Evolutionary conservation across 805 yeast genomes (phyloP).

Genomic region (Lachancea dasiensis): DNA sequence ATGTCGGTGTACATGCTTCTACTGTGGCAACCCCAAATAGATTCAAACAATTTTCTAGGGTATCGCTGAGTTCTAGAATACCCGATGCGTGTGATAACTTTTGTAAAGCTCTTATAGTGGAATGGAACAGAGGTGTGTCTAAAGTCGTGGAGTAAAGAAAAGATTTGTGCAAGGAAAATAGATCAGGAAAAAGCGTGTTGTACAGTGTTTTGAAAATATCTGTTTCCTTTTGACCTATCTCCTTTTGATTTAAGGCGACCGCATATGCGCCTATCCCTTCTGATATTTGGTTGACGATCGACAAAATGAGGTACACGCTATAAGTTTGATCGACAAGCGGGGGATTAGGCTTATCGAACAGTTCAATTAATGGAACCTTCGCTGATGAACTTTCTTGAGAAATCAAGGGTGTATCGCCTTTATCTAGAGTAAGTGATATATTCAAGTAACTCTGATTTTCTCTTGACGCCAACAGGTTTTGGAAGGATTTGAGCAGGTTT

Average conservation of each 20-base stretch:
- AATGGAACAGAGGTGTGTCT: constrained; percentile 66
- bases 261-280: constrained; percentile 64
- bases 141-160: constrained; percentile 55
- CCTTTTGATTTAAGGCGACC: constrained; percentile 34
- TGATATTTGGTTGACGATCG: constrained; percentile 47
- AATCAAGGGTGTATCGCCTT: constrained; percentile 31
- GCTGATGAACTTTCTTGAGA: constrained; percentile 40
- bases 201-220: constrained; percentile 26
- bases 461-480: constrained; percentile 30
- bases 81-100: constrained; percentile 81
- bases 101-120: constrained; percentile 66
- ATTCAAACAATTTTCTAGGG: constrained; percentile 54
- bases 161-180: constrained; percentile 42
- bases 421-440: constrained; percentile 31
- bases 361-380: constrained; percentile 59
- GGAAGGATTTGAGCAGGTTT: constrained; percentile 45
- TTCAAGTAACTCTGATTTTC: constrained; percentile 32
- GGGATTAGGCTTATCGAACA: constrained; percentile 74
- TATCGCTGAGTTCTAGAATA: constrained; percentile 47
- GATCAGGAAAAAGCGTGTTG: constrained; percentile 32
- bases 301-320: constrained; percentile 49
- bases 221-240: constrained; percentile 10
- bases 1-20: constrained; percentile 38
- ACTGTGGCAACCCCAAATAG: constrained; percentile 43
- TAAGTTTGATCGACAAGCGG: constrained; percentile 65